Evolutionary conservation across 164 flowering plant species (phyloP), one percentile per base, ranked within the genome.

Genomic region (Macadamia integrifolia): DNA sequence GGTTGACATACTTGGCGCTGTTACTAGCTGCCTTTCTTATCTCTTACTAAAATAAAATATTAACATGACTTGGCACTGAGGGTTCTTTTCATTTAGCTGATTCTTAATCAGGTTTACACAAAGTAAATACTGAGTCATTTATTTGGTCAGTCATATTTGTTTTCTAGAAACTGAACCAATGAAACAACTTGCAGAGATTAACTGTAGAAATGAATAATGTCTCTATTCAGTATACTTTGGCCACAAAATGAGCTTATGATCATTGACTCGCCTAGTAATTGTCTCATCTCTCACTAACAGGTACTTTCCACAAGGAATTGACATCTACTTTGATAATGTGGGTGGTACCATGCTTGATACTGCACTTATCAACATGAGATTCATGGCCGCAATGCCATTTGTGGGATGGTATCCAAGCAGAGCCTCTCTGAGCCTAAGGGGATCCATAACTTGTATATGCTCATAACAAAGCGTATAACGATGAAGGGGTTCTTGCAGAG

Each of bases 311-410:
- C 8, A 83, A 58, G 86, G 84, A 50, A 83, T 83, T 35, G 86
- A 83, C 64, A 75, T 83, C 28, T 83, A 78, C 70, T 80, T 83
- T 43, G 84, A 83, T 28, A 80, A 80, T 58, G 86, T 83, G 53
- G 86, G 84, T 0, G 86, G 86, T 2, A 56, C 65, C 23, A 83
- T 72, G 81, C 82, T 83, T 8, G 86, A 83, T 43, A 84, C 82
- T 12, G 84, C 65, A 5, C 77, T 83, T 65, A 60, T 69, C n/a
- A 78, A 83, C 78, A 80, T 83, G 86, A 74, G 64, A 12, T 69
- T 44, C 69, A 72, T 60, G 84, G 86, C 2, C 61, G 82, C 10
- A 73, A 80, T n/a, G 82, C 86, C 1, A 66, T 72, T 8, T 80
- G 84, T 64, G 84, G 86, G 10, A 77, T 80, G 78, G 72, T 83